Conservation (phyloP, 352 stramenopile species). For the Pythium pyrilobum region DNA sequence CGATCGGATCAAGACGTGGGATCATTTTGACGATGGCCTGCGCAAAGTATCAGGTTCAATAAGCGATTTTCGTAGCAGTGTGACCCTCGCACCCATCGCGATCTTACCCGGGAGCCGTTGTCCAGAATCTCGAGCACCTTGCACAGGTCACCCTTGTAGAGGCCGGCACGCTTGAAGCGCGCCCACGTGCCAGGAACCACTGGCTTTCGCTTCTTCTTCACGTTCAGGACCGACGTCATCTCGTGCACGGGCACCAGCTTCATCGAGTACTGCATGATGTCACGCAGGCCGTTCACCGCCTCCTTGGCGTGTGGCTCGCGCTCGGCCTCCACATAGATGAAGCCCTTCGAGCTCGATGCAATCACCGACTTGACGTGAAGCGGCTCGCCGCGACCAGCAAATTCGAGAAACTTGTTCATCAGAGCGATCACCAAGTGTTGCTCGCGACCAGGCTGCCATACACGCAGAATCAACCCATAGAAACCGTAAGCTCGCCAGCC, state of each 20-base stretch:
- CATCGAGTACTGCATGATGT: slow-evolving; percentile 86
- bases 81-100: neutral
- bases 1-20: slow-evolving; percentile 70
- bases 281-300: slow-evolving; percentile 74
- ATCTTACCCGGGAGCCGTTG: slow-evolving; percentile 65
- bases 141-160: slow-evolving; percentile 86
- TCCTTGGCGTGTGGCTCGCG: slow-evolving; percentile 83
- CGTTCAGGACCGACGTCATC: slow-evolving; percentile 86
- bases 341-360: slow-evolving; percentile 84
- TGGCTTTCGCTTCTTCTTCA: slow-evolving; percentile 82
- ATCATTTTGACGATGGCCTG: slow-evolving; percentile 85
- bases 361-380: slow-evolving; percentile 85
- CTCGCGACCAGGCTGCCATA: slow-evolving; percentile 57
- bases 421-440: slow-evolving; percentile 83
- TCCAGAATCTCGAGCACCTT: slow-evolving; percentile 87
- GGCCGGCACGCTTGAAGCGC: slow-evolving; percentile 76
- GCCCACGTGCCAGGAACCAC: slow-evolving; percentile 74
- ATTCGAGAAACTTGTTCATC: slow-evolving; percentile 90
- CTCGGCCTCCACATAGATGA: slow-evolving; percentile 88
- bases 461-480: neutral
- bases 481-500: no score
- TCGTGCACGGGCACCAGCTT: slow-evolving; percentile 87
- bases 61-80: no score
- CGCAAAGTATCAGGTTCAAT: no score
- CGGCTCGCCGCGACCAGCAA: slow-evolving; percentile 74